phyloP scores from a whole-genome alignment of 768 basidiomycete species.

The Hirschioporus abietinus region DNA sequence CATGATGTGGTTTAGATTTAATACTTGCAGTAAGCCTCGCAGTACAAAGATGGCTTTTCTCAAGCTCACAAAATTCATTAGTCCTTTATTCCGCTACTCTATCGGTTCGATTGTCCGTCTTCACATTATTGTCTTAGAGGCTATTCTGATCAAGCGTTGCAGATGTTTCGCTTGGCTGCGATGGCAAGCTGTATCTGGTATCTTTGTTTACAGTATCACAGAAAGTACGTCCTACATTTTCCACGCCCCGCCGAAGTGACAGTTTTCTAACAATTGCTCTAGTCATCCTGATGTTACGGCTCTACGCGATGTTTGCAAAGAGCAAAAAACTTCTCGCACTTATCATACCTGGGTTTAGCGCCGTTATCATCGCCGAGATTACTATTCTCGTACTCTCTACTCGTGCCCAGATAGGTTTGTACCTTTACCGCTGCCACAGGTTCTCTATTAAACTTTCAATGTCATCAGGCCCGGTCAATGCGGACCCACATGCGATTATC shows the following conservation, averaged over 20 bases:
- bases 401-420: neutral
- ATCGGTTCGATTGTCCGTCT: constrained; percentile 10
- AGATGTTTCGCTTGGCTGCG: constrained; percentile 34
- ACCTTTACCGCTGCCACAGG: neutral
- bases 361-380: constrained; percentile 34
- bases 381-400: constrained; percentile 30
- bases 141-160: neutral
- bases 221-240: constrained; percentile 31
- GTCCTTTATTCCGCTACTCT: constrained; percentile 15
- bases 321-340: constrained; percentile 44
- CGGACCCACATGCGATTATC: neutral
- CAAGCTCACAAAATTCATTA: constrained; percentile 32
- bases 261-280: constrained; percentile 1
- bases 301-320: constrained; percentile 56
- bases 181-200: constrained; percentile 60
- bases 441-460: neutral
- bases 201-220: constrained; percentile 53
- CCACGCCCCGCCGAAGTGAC: neutral
- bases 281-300: constrained; percentile 58
- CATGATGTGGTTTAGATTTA: constrained; percentile 32
- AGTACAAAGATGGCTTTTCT: constrained; percentile 34
- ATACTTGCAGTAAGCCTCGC: constrained; percentile 43
- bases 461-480: neutral
- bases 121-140: neutral
- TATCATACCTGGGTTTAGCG: constrained; percentile 40